phyloP scores from a whole-genome alignment of 306 rosid genomes.

The Cucumis hystrix region DNA sequence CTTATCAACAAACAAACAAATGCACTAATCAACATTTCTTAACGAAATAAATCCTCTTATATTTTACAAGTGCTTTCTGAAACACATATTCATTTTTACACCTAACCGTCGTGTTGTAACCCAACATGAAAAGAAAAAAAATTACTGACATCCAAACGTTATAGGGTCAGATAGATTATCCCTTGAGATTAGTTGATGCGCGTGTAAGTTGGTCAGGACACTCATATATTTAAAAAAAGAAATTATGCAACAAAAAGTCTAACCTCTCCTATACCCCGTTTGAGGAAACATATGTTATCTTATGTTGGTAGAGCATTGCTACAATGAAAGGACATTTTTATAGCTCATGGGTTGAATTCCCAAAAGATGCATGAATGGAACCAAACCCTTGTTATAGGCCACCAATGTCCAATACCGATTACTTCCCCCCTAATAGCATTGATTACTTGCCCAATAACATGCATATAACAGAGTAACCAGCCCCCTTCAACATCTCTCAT shows the following conservation, averaged over 20 bases:
- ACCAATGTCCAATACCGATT: no score
- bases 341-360: background rate
- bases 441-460: no score
- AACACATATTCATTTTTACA: background rate
- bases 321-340: background rate
- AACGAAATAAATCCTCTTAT: background rate
- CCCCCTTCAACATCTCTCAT: no score
- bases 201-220: no score
- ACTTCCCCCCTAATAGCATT: no score
- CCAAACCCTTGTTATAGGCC: background rate
- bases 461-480: no score
- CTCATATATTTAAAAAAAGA: no score
- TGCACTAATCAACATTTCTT: background rate
- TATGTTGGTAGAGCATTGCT: background rate
- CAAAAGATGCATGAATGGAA: background rate
- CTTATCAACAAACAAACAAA: background rate
- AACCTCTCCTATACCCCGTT: constrained; percentile 22
- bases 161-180: no score
- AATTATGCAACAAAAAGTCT: background rate
- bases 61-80: background rate
- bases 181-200: no score
- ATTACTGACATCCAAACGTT: background rate
- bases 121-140: background rate
- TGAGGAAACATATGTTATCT: background rate
- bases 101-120: background rate